Evolutionary conservation across 768 basidiomycete genomes (phyloP).

Genomic region (Lactarius indigo): DNA sequence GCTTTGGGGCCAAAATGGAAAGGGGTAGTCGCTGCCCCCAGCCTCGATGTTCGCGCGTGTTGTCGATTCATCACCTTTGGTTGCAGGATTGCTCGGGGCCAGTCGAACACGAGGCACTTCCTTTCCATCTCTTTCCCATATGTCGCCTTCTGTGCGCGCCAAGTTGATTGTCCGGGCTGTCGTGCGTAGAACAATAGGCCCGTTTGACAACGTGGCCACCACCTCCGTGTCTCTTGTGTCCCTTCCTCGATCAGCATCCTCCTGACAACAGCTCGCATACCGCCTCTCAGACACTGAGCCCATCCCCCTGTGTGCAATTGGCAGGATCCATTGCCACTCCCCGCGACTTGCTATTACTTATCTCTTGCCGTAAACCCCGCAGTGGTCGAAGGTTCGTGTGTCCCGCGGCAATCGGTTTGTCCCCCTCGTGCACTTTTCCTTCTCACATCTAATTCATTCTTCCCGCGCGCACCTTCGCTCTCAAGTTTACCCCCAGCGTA

Average conservation of each 20-base stretch:
- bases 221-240: slow-evolving; percentile 14
- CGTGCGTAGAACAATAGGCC: slow-evolving; percentile 26
- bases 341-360: slow-evolving; percentile 15
- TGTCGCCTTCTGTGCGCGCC: slow-evolving; percentile 23
- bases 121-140: slow-evolving; percentile 24
- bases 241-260: slow-evolving; percentile 21
- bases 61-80: slow-evolving; percentile 21
- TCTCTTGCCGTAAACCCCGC: slow-evolving; percentile 24
- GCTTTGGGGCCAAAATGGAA: slow-evolving; percentile 12
- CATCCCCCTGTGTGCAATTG: slow-evolving; percentile 23
- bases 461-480: slow-evolving; percentile 14
- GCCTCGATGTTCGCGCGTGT: slow-evolving; percentile 33
- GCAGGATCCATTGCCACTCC: slow-evolving; percentile 24
- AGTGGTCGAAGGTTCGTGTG: slow-evolving; percentile 22
- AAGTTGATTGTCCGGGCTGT: slow-evolving; percentile 21
- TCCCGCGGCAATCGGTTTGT: slow-evolving; percentile 23
- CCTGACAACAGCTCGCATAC: slow-evolving; percentile 19
- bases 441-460: slow-evolving; percentile 15
- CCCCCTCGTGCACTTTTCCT: slow-evolving; percentile 7
- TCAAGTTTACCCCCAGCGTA: slow-evolving; percentile 13
- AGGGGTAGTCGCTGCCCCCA: slow-evolving; percentile 23
- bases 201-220: slow-evolving; percentile 18
- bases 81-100: slow-evolving; percentile 15
- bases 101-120: slow-evolving; percentile 20
- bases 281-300: slow-evolving; percentile 17